Base-by-base conservation (phyloP, 2,329 filamentous ascomycete genomes). In the Phialemoniopsis sp. region DNA sequence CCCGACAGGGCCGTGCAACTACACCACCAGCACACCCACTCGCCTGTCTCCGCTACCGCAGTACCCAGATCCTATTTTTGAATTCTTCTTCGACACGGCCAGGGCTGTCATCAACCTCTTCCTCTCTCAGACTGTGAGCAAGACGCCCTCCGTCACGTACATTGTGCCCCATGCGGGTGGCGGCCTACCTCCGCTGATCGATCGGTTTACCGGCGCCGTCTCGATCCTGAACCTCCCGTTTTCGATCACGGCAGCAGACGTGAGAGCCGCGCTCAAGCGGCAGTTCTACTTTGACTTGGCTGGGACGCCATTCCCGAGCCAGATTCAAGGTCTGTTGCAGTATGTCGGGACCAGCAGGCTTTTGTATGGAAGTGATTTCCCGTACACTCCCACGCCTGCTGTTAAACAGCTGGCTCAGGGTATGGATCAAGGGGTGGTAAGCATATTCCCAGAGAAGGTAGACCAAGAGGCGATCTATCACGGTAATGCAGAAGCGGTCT, bases 1-100 rank as follows among this genome's bases (percentile, higher is more conserved):
- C n/a, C n/a, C n/a, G n/a, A n/a, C n/a, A n/a, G n/a, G n/a, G n/a
- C n/a, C n/a, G n/a, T n/a, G n/a, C n/a, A n/a, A n/a, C n/a, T 41
- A 34, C 4, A 48, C 44, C 3, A 54, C 48, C 2, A 6, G 21
- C 21, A 26, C 6, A 26, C 10, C 6, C 21, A 26, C 10, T 10
- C 21, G 10, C 6, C 6, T 10, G 10, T 48, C 41, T 1, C 48
- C 52, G 1, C 47, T 64, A n/a, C n/a, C 2, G 60, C 56, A 36
- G 19, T 54, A 68, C 5, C 59, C 64, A 1, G 53, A 57, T 26
- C 63, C 66, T 0, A 52, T 64, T 32, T 47, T 71, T 19, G 67
- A 71, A 43, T 76, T 76, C 52, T 61, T 76, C 46, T 76, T 77
- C 51, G 73, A 77, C 40, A 72, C 70, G 1, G 67, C 70, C 3